These are phyloP conservation scores for Uronychia setigera DNA, from an alignment of 73 alveolate species.

Conservation along the genomic window DNA sequence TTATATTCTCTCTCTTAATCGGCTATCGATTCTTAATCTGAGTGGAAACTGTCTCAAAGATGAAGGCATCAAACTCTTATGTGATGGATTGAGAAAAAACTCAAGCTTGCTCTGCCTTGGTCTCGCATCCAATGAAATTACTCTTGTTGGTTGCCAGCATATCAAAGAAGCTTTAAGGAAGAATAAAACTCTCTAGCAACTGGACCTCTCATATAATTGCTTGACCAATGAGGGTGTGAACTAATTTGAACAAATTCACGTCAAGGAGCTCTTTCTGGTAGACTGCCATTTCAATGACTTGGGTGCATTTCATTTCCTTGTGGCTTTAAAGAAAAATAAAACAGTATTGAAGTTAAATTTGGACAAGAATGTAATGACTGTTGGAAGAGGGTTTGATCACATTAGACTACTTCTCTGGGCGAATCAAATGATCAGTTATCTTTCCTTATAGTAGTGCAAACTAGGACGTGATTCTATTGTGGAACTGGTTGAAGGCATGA, in stretches of 20 bases:
- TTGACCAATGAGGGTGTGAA: background rate
- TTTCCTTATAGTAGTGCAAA: background rate
- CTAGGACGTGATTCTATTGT: background rate
- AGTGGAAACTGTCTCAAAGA: background rate
- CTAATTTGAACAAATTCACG: background rate
- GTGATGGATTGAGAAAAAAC: background rate
- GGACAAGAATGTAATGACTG: background rate
- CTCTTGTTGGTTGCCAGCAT: background rate
- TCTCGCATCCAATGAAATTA: background rate
- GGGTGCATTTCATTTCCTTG: background rate
- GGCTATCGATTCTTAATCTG: background rate
- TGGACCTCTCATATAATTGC: background rate
- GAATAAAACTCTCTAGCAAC: background rate
- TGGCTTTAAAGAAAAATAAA: background rate
- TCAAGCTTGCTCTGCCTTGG: background rate
- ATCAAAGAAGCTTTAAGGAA: background rate
- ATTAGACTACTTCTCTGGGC: background rate
- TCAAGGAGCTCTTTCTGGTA: background rate
- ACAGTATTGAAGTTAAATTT: background rate
- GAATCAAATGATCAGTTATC: no score
- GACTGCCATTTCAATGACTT: background rate
- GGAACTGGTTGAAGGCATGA: background rate
- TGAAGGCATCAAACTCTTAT: background rate
- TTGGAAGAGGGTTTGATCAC: background rate
- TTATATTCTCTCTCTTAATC: background rate